Evolutionary conservation across 129 eudicot species (phyloP), one percentile per base, ranked within the genome.

Genomic region (Flaveria trinervia): DNA sequence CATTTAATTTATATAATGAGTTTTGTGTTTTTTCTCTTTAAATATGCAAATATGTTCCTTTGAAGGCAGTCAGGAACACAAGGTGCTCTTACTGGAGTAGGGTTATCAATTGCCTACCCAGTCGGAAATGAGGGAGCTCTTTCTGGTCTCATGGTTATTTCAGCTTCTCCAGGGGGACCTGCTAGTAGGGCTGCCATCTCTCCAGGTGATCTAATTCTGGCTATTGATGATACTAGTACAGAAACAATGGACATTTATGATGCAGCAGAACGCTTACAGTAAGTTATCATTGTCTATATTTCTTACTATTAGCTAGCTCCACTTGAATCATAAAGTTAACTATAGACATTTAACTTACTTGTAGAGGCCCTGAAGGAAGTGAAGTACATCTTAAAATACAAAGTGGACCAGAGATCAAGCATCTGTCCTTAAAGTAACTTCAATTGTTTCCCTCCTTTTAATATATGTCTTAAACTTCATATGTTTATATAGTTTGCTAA

Each of bases 61-160:
- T 89, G 93, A 94, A 91, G 99, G 96, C 99, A 94, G 99, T 94
- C 99, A 56, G 99, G 99, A 80, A 94, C 99, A 73, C 86, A 90
- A 86, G 89, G 90, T 76, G 85, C 93, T 43, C 90, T 91, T 61
- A 89, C 92, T 1, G 99, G 97, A 74, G 97, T 94, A 57, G 99
- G 99, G 82, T 73, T 94, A 75, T 94, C 99, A 43, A 94, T 94
- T 75, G 99, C 96, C 75, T 94, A 91, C 77, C 96, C 97, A 69
- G 83, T 83, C 23, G 85, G 84, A 66, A 76, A 74, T 79, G 88
- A 89, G 68, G 89, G 77, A 86, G 86, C 88, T 65, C 69, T 88
- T 25, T 80, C 90, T 81, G 99, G 99, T 61, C 80, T 91, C 70
- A 90, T 89, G 82, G 97, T 94, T 68, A 84, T 94, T 84, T 94